phyloP scores from a whole-genome alignment of 2,329 filamentous ascomycete genomes.

The Sordariomycetes sp. region DNA sequence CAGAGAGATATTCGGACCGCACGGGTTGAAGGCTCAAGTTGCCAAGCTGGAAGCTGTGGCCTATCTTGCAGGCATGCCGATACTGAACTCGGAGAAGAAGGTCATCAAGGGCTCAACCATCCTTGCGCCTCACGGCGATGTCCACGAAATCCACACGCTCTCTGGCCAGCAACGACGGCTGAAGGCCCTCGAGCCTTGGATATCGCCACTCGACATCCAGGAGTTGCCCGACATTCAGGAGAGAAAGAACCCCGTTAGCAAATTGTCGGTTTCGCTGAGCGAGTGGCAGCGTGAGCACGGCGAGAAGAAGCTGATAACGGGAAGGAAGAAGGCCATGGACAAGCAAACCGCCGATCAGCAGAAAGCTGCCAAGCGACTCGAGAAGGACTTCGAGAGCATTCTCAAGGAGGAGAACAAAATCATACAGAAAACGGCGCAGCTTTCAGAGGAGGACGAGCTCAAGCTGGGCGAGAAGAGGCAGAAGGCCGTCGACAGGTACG shows the following conservation, averaged over 20 bases:
- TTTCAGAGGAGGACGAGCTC: conserved; percentile 1
- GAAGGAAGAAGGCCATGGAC: conserved; percentile 5
- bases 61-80: conserved; percentile 8
- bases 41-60: conserved; percentile 11
- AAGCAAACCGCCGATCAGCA: background rate
- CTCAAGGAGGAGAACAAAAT: background rate
- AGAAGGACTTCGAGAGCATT: conserved; percentile 1
- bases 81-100: conserved; percentile 8
- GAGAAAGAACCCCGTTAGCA: conserved; percentile 3
- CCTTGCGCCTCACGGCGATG: conserved; percentile 6
- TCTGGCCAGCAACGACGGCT: conserved; percentile 9
- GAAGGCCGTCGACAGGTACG: conserved; percentile 2
- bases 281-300: conserved; percentile 7
- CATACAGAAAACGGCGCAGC: background rate
- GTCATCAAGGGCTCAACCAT: conserved; percentile 6
- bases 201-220: conserved; percentile 8
- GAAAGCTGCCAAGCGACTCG: background rate
- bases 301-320: conserved; percentile 8
- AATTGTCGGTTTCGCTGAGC: conserved; percentile 7
- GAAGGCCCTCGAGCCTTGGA: conserved; percentile 6
- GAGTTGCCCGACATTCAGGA: conserved; percentile 2
- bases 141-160: background rate
- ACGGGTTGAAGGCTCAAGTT: conserved; percentile 7
- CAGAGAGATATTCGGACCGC: conserved; percentile 6
- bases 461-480: conserved; percentile 3